A percentile compares a stretch with the other conserved stretches of the same genome.
Evolutionary conservation across 192 early-diverging fungal genomes (phyloP).

Genomic region (Anaeromyces robustus): DNA sequence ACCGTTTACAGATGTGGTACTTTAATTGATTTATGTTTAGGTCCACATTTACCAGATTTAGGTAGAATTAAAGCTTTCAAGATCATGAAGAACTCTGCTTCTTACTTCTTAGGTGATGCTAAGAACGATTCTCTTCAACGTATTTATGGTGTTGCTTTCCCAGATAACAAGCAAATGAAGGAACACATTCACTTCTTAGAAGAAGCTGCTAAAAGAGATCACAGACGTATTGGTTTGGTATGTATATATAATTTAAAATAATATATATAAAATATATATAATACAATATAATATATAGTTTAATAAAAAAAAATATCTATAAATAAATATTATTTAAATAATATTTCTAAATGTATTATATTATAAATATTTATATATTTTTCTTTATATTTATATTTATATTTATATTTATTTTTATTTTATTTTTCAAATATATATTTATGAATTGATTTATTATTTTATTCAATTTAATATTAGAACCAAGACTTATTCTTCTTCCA

Average conservation of each 20-base stretch:
- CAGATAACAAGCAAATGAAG: conserved; percentile 92
- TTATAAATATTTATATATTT: no score
- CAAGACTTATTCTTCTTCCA: conserved; percentile 99
- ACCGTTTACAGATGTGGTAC: conserved; percentile 98
- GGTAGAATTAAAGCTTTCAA: conserved; percentile 84
- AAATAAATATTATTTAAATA: no score
- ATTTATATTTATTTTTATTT: neutral
- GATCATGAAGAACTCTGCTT: conserved; percentile 77
- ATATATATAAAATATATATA: no score
- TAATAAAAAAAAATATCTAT: no score
- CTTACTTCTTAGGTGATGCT: conserved; percentile 94
- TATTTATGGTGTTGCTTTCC: conserved; percentile 98
- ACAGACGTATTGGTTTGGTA: conserved; percentile 82
- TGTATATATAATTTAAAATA: no score
- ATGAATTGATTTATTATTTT: no score
- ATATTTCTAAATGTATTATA: no score
- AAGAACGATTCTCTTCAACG: conserved; percentile 97
- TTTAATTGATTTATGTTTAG: conserved; percentile 88
- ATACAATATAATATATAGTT: no score
- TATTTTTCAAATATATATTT: neutral
- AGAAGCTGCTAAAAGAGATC: conserved; percentile 90
- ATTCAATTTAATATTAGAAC: no score
- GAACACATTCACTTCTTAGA: conserved; percentile 91
- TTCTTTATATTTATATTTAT: no score
- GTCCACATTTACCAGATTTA: conserved; percentile 91